These are phyloP conservation scores for Penicillium capsulatum DNA, from an alignment of 2,329 filamentous ascomycete genomes.

Conservation along the genomic window DNA sequence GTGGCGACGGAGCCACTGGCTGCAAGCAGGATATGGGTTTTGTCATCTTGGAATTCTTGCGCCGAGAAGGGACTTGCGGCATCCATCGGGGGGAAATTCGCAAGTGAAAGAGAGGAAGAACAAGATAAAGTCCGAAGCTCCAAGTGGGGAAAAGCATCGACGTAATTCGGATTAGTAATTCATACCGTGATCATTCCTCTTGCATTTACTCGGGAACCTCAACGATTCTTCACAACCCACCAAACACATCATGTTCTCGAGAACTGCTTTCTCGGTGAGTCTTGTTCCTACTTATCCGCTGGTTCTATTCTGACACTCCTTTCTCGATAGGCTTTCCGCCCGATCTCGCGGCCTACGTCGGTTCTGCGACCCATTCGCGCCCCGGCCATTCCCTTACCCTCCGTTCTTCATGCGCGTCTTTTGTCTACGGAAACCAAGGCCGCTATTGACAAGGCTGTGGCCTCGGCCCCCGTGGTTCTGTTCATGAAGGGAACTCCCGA, in stretches of 20 bases:
- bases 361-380: constrained; percentile 20
- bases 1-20: constrained; percentile 60
- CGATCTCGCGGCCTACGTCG: constrained; percentile 25
- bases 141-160: no score
- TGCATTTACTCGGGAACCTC: constrained; percentile 1
- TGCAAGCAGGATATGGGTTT: constrained; percentile 50
- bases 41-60: constrained; percentile 22
- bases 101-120: no score
- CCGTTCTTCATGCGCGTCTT: constrained; percentile 50
- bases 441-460: constrained; percentile 87
- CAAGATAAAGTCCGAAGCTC: no score
- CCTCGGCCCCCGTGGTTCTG: constrained; percentile 83
- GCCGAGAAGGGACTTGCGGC: constrained; percentile 11
- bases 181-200: constrained; percentile 10
- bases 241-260: constrained; percentile 29
- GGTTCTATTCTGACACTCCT: neutral
- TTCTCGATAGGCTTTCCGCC: constrained; percentile 28
- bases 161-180: constrained; percentile 7
- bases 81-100: no score
- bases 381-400: constrained; percentile 37
- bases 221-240: constrained; percentile 3
- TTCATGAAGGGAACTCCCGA: constrained; percentile 99
- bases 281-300: neutral
- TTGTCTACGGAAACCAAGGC: constrained; percentile 74
- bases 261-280: constrained; percentile 19